Conservation (phyloP, 2,329 filamentous ascomycete species). For the Colletotrichum limetticola region DNA sequence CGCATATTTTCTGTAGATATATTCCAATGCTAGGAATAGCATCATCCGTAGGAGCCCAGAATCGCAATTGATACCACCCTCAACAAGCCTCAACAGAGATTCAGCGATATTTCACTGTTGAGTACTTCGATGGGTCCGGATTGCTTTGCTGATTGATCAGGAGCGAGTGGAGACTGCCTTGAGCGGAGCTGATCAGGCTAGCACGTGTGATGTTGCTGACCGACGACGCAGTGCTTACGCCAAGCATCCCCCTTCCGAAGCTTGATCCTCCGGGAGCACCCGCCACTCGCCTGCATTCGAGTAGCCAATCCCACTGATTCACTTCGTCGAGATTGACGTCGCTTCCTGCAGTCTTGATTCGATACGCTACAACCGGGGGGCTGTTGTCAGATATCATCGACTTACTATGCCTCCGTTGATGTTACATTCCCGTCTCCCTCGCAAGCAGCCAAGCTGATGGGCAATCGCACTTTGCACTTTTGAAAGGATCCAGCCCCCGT, state of each 20-base stretch:
- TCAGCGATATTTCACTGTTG: rapidly evolving
- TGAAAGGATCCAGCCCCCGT: neutral
- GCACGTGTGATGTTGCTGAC: neutral
- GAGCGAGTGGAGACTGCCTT: no score
- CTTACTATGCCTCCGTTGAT: neutral
- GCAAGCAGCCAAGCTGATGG: neutral
- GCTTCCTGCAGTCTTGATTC: neutral
- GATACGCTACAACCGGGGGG: neutral
- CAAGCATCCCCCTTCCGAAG: neutral
- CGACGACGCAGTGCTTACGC: neutral
- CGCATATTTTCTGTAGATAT: no score
- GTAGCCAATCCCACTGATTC: neutral
- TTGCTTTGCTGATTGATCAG: no score
- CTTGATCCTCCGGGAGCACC: neutral
- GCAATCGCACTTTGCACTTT: neutral
- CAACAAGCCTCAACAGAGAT: no score
- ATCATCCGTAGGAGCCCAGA: no score
- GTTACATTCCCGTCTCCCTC: neutral
- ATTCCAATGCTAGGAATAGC: no score
- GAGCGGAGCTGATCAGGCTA: no score
- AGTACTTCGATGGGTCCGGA: no score
- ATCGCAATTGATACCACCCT: no score
- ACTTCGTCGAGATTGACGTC: neutral
- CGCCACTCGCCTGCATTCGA: neutral
- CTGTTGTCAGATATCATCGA: neutral